Base-by-base conservation (phyloP, 805 yeast species). In the Torulaspora maleeae region DNA sequence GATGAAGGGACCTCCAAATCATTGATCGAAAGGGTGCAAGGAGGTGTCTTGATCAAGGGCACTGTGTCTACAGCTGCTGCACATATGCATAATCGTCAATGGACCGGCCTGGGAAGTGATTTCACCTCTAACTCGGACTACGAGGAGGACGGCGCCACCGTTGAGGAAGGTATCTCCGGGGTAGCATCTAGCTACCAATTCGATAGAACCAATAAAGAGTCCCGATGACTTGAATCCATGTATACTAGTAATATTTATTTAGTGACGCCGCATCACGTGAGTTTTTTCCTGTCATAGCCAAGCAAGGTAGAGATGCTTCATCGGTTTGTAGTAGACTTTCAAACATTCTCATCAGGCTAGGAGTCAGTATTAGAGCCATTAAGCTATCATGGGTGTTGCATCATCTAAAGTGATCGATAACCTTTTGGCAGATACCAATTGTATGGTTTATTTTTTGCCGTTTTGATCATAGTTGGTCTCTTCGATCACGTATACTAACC, bases 31-130 rank as follows among this genome's bases (percentile, higher is more conserved):
- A 75, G 74, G 54, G 73, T 82, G 47, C 71, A 87, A 8, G 68
- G 75, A 43, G 68, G 81, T 2, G 73, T 90, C 4, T 73, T 84
- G 0, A 78, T 90, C 45, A 79, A 80, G 45, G 80, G 81, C 34
- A 86, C 96, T 0, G 83, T 87, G 0, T 89, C 98, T 0, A 90
- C 98, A 0, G 87, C 97, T 0, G 97, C 96, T 0, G 71, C 74
- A 6, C 76, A 75, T 50, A 70, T 91, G 41, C 95, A 88, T 55
- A 72, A 71, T 10, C 76, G 91, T 55, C 68, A 72, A 22, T 91
- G 98, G 98, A 78, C 82, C 0, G 99, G 99, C 0, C 70, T 91
- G 27, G 99, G 98, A 1, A 83, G 93, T 48, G 97, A 91, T 59
- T 88, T 73, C 66, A 70, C 66, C 1, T 72, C 65, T 5, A 78